Conservation (phyloP, 257 asterid species). For the Datura wrightii region DNA sequence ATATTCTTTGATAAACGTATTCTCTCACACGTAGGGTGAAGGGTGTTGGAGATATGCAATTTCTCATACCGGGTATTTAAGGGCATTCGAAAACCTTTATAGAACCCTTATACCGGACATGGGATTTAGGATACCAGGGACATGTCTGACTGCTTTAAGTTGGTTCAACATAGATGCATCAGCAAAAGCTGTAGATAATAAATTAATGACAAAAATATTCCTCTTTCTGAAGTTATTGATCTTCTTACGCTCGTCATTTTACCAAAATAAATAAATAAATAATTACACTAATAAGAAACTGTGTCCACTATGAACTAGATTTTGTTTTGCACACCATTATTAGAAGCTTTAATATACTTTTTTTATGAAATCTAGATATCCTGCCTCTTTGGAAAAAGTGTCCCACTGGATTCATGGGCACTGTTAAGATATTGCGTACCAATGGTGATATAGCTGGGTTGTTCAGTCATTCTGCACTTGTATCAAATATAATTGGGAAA, state of each 20-base stretch:
- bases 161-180: conserved; percentile 7
- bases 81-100: conserved; percentile 12
- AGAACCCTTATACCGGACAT: background rate
- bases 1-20: conserved; percentile 19
- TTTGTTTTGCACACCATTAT: conserved; percentile 21
- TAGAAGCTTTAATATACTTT: background rate
- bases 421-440: background rate
- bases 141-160: background rate
- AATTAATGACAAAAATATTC: background rate
- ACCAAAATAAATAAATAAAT: conserved; percentile 1
- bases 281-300: background rate
- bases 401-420: background rate
- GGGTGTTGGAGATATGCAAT: background rate
- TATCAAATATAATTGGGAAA: background rate
- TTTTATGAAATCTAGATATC: background rate
- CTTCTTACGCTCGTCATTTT: background rate
- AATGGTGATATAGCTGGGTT: conserved; percentile 4
- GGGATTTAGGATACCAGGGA: background rate
- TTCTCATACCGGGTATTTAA: conserved; percentile 4
- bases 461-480: conserved; percentile 2
- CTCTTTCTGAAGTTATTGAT: background rate
- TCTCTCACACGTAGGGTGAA: background rate
- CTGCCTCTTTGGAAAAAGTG: background rate
- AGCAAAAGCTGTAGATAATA: background rate
- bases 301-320: background rate